Conservation (phyloP, 169 alveolate species). For the Babesia microti region DNA sequence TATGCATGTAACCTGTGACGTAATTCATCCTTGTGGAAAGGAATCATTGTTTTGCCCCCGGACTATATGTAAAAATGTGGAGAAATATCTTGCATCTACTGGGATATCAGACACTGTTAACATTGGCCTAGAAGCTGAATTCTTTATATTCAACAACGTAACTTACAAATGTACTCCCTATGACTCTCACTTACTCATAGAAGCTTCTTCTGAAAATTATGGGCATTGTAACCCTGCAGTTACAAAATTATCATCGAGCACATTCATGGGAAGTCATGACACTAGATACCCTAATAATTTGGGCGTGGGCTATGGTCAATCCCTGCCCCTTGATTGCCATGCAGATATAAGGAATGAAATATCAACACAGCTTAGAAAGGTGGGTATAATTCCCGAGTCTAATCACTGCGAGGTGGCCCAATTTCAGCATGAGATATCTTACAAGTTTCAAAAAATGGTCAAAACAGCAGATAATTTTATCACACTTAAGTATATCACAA, state of each 20-base stretch:
- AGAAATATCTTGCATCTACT: slow-evolving; percentile 10
- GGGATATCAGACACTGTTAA: slow-evolving; percentile 25
- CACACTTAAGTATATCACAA: slow-evolving; percentile 48
- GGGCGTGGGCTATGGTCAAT: slow-evolving; percentile 41
- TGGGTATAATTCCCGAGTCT: slow-evolving; percentile 58
- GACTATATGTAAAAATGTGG: slow-evolving; percentile 19
- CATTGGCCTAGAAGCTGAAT: slow-evolving; percentile 66
- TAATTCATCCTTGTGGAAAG: slow-evolving; percentile 27
- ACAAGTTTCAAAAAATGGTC: slow-evolving; percentile 37
- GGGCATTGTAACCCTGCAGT: slow-evolving; percentile 31
- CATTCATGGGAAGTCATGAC: too few relatives aligned
- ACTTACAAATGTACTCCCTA: slow-evolving; percentile 38
- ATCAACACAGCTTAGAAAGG: slow-evolving; percentile 27
- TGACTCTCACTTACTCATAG: slow-evolving; percentile 23
- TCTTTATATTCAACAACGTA: slow-evolving; percentile 59
- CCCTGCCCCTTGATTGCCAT: slow-evolving; percentile 53
- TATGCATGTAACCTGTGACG: slow-evolving; percentile 38
- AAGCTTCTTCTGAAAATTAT: slow-evolving; percentile 24
- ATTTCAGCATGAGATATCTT: slow-evolving; percentile 64
- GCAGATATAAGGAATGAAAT: slow-evolving; percentile 44
- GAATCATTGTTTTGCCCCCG: slow-evolving; percentile 41
- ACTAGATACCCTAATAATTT: slow-evolving; percentile 1
- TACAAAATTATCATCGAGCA: neutral
- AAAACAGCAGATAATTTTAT: slow-evolving; percentile 50
- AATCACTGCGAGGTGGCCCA: slow-evolving; percentile 73